Conservation (phyloP, 106 monocot species). For the Amphibolis antarctica region DNA sequence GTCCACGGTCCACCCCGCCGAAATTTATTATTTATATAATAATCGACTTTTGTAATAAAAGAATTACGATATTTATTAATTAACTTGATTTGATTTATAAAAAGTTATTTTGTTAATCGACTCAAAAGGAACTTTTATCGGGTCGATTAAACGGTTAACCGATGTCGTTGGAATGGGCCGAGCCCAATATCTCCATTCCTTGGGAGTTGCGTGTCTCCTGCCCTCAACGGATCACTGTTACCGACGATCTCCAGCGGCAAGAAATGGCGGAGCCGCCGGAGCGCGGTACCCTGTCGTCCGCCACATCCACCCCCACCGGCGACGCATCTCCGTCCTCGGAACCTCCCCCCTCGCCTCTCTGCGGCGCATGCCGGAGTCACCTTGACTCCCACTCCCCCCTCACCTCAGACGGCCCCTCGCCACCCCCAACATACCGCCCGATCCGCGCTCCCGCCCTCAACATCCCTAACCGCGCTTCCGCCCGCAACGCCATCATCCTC, state of each 20-base stretch:
- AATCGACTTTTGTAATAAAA: no score
- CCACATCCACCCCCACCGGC: background rate
- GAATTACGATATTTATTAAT: no score
- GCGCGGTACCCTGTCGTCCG: background rate
- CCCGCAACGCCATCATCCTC: slow-evolving; percentile 49
- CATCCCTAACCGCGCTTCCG: slow-evolving; percentile 42
- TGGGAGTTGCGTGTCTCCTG: no score
- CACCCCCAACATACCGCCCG: slow-evolving; percentile 76
- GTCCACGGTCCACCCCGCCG: no score
- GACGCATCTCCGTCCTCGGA: background rate
- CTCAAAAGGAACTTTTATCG: no score
- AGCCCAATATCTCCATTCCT: no score
- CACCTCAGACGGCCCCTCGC: slow-evolving; percentile 2
- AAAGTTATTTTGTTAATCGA: no score
- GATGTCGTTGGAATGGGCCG: no score
- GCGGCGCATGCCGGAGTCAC: background rate
- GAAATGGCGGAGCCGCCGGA: background rate
- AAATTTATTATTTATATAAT: no score
- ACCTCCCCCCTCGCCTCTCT: background rate
- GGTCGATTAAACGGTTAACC: no score
- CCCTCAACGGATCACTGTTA: no score
- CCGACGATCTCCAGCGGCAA: background rate
- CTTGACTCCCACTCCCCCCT: background rate
- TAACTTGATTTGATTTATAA: no score
- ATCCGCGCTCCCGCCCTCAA: slow-evolving; percentile 85